Base-by-base conservation (phyloP, 768 basidiomycete genomes). In the Coprinellus micaceus region DNA sequence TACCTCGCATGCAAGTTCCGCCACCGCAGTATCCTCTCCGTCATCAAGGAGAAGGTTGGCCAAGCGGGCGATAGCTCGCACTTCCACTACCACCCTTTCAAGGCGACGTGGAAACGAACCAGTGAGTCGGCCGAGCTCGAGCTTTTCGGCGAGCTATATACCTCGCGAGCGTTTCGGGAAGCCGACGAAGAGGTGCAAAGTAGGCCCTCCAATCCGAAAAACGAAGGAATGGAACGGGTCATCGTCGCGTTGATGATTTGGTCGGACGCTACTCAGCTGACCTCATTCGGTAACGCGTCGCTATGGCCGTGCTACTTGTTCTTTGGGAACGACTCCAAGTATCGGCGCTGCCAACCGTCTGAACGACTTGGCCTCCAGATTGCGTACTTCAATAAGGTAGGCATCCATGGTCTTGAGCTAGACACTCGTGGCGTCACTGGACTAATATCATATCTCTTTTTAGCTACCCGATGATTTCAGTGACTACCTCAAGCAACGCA, bases 271-370 rank as follows among this genome's bases (percentile, higher is more conserved):
- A 66, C 64, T 1, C 61, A 60, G 17, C 56, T 66, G 13, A 49
- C 61, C 2, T 53, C 43, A 57, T 69, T 75, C 57, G 74, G 75
- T 0, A 68, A 57, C 13, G 70, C 71, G 0, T 52, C 53, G 11
- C 58, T 72, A 1, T 79, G 75, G 78, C 78, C 77, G 0, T 53
- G 74, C 0, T 80, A 79, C 48, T 28, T 75, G 3, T n/a, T 71
- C 64, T 65, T 74, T 26, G 76, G 74, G 1, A 73, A 73, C 47
- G 59, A 63, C 15, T 77, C 77, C 0, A 79, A 80, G 58, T 78
- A 77, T 57, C 59, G 52, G 0, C 63, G 70, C 0, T 54, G 53
- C 1, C 62, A 66, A 24, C 74, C 74, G 0, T 57, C 49, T 3
- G 61, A 63, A 0, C 59, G 63, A 22, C 63, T 72, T 2, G 66